These are phyloP conservation scores for Boletus vermiculosoides DNA, from an alignment of 768 basidiomycete species.

Conservation along the genomic window DNA sequence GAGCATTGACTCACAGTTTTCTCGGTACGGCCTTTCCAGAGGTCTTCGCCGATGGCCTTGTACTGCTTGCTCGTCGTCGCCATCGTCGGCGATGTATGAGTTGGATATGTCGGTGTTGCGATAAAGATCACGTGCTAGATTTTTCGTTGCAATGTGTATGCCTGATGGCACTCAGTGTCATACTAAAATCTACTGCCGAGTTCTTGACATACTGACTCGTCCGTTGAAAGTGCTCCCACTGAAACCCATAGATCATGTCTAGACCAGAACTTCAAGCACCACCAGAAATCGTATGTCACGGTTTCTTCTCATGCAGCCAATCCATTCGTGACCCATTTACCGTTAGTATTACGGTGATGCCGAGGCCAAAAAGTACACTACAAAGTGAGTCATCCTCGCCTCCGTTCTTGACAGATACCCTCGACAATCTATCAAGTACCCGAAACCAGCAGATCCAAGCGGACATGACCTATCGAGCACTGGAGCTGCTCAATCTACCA, in stretches of 20 bases:
- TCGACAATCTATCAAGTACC: constrained; percentile 52
- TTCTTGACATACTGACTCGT: not conserved
- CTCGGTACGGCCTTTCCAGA: constrained; percentile 93
- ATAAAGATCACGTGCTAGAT: constrained; percentile 26
- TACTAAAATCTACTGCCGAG: no score
- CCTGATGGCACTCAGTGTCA: no score
- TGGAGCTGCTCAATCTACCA: constrained; percentile 86
- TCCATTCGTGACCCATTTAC: not conserved
- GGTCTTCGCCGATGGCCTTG: constrained; percentile 88
- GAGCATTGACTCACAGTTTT: constrained; percentile 70
- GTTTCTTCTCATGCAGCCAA: no score
- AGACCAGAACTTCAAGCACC: constrained; percentile 87
- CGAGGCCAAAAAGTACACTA: constrained; percentile 96
- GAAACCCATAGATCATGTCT: constrained; percentile 52
- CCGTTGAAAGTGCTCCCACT: not conserved
- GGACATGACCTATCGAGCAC: constrained; percentile 94
- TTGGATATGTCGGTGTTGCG: not conserved
- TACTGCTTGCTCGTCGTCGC: constrained; percentile 78
- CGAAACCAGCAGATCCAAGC: constrained; percentile 97
- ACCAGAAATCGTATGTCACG: constrained; percentile 73
- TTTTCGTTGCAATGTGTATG: not conserved
- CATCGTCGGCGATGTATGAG: constrained; percentile 40
- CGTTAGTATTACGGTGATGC: constrained; percentile 91
- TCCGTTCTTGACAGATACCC: not conserved
- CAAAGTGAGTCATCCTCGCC: constrained; percentile 58